Conservation (phyloP, 768 basidiomycete species). For the Termitomyces sp. region DNA sequence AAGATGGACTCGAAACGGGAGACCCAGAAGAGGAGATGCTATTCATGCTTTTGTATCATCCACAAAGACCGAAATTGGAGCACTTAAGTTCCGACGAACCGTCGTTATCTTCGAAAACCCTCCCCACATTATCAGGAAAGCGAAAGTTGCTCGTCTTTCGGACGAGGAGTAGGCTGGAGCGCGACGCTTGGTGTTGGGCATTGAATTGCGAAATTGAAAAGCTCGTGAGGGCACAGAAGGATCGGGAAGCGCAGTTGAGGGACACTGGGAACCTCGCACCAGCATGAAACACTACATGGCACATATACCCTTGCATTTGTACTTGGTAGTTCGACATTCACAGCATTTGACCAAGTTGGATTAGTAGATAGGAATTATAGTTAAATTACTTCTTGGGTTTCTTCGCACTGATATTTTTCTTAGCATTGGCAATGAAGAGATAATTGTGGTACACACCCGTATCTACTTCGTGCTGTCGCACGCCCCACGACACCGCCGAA, state of each 20-base stretch:
- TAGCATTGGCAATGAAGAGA: conserved; percentile 6
- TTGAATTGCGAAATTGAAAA: conserved; percentile 89
- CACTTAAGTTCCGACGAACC: conserved; percentile 17
- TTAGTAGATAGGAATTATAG: not conserved
- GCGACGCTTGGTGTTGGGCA: conserved; percentile 95
- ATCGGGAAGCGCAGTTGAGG: conserved; percentile 64
- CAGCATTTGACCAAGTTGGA: not conserved
- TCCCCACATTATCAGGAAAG: conserved; percentile 55
- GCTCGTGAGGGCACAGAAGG: conserved; percentile 55
- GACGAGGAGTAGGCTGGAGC: conserved; percentile 79
- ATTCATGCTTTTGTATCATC: conserved; percentile 75
- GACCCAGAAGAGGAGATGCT: conserved; percentile 87
- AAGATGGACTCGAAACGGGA: conserved; percentile 85
- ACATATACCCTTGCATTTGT: conserved; percentile 9
- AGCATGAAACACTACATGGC: conserved; percentile 15
- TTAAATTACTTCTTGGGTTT: conserved; percentile 74
- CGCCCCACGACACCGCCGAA: conserved; percentile 88
- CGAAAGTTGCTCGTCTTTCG: conserved; percentile 63
- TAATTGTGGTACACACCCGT: conserved; percentile 57
- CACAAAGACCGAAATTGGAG: conserved; percentile 25
- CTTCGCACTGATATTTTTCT: conserved; percentile 52
- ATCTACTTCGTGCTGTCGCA: conserved; percentile 80
- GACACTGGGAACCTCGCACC: conserved; percentile 57
- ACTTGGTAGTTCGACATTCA: conserved; percentile 1
- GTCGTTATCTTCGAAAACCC: conserved; percentile 20